Base-by-base conservation (phyloP, 176 grass and related monocot genomes). In the Avena sativa region DNA sequence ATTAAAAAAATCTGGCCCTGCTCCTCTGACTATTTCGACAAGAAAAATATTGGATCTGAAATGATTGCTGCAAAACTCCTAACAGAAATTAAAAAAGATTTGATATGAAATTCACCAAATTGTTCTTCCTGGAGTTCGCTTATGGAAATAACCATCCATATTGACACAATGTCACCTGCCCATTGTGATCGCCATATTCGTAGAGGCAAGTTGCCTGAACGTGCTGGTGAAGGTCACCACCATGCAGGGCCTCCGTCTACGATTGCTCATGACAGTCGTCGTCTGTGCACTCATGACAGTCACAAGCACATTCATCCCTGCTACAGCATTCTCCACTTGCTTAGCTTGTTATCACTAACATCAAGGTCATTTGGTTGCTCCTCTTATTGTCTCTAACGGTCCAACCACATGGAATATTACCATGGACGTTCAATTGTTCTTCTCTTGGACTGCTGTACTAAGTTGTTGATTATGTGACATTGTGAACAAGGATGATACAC, bases 121-220 rank as follows among this genome's bases (percentile, higher is more conserved):
- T 10, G 19, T 38, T 73, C n/a, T 73, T 73, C 20, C 20, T 73
- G 43, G 44, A 73, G 70, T 48, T 20, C 20, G 23, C 20, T 11
- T 4, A 5, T 25, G 70, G 69, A 73, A 73, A 46, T 73, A 48
- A 47, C 70, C 70, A 12, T 12, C 20, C 43, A 48, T 48, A 12
- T 23, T 11, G 43, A 73, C 20, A 8, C 20, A 73, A 73, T 12
- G 70, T n/a, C 43, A 48, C 43, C 12, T 73, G 70, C 10, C 12
- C n/a, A 73, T 13, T 1, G 5, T 48, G 70, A 47, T 47, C 19
- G 11, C 43, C 43, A 48, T 73, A 21, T 73, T 73, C 6, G 0
- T 73, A 25, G n/a, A 48, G 70, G 70, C 70, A 73, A 73, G 70
- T 73, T 73, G 11, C 6, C 70, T 73, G n/a, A 11, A 73, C 23